Percentiles rank a stretch among this genome's conserved stretches.
Conservation (phyloP, 2,329 filamentous ascomycete genomes). For the Penicillium sp. region DNA sequence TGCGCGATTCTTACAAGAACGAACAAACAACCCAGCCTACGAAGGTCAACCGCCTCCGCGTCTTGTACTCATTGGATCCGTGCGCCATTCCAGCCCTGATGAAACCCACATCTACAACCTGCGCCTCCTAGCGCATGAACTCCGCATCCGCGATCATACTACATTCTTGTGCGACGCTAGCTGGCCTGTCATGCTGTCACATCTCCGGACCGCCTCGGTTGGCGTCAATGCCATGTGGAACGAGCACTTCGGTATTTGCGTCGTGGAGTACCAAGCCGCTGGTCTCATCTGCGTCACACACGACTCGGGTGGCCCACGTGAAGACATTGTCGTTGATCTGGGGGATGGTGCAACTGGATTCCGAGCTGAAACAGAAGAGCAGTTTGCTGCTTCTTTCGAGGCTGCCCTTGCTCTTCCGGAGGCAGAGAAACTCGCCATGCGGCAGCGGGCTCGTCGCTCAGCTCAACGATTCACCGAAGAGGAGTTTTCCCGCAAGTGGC, state of each 20-base stretch:
- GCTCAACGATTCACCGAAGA: constrained; percentile 79
- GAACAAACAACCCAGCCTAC: constrained; percentile 44
- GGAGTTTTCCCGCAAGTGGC: constrained; percentile 73
- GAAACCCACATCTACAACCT: constrained; percentile 68
- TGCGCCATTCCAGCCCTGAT: constrained; percentile 57
- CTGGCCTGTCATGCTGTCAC: constrained; percentile 76
- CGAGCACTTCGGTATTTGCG: constrained; percentile 96
- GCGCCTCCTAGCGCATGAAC: constrained; percentile 73
- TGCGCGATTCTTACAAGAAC: constrained; percentile 58
- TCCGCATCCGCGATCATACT: constrained; percentile 73
- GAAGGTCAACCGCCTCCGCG: constrained; percentile 43
- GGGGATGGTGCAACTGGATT: constrained; percentile 76
- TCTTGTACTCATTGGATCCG: constrained; percentile 79
- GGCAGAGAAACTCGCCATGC: constrained; percentile 61
- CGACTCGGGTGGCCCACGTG: constrained; percentile 80
- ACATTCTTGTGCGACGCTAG: constrained; percentile 83
- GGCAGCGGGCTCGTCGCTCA: constrained; percentile 65
- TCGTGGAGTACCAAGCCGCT: constrained; percentile 95
- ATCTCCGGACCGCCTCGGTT: constrained; percentile 66
- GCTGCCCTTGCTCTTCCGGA: constrained; percentile 59
- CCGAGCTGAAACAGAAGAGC: constrained; percentile 65
- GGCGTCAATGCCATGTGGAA: constrained; percentile 99
- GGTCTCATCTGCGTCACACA: constrained; percentile 90
- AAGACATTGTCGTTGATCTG: constrained; percentile 79
- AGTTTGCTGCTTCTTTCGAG: constrained; percentile 74